Evolutionary conservation across 371 early-diverging fungal genomes (phyloP).

Genomic region (Blastocladiella emersonii): DNA sequence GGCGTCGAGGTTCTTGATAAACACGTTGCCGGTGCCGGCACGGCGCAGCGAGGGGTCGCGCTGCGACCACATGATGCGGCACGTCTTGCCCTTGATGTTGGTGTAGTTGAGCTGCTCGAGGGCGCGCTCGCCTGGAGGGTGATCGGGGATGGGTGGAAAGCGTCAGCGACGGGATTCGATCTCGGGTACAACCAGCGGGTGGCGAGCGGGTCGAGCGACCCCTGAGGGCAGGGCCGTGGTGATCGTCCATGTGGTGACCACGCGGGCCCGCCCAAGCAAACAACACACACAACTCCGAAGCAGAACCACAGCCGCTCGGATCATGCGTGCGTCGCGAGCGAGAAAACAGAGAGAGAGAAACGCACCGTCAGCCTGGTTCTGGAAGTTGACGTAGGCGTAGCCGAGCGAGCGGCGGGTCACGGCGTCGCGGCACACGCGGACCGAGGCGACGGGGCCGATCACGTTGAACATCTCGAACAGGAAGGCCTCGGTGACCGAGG

Average conservation of each 20-base stretch:
- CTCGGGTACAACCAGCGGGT: too few relatives aligned
- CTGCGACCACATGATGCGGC: slow-evolving; percentile 99
- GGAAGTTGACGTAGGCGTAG: slow-evolving; percentile 96
- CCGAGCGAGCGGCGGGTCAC: slow-evolving; percentile 93
- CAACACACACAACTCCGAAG: slow-evolving; percentile 3
- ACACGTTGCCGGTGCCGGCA: slow-evolving; percentile 92
- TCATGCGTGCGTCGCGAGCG: not conserved
- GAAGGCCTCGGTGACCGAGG: slow-evolving; percentile 90
- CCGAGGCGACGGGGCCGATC: slow-evolving; percentile 89
- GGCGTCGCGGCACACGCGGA: slow-evolving; percentile 96
- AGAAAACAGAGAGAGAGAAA: slow-evolving; percentile 6
- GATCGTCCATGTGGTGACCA: too few relatives aligned
- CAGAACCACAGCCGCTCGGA: slow-evolving; percentile 6
- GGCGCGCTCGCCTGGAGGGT: slow-evolving; percentile 86
- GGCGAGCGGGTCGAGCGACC: too few relatives aligned
- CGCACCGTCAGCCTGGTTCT: slow-evolving; percentile 25
- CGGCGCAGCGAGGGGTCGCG: slow-evolving; percentile 92
- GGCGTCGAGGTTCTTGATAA: slow-evolving; percentile 98
- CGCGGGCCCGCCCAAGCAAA: too few relatives aligned
- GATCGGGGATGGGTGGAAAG: too few relatives aligned
- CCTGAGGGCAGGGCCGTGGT: too few relatives aligned
- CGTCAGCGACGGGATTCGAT: too few relatives aligned
- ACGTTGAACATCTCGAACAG: slow-evolving; percentile 93
- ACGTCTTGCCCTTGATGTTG: slow-evolving; percentile 79
- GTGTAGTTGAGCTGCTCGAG: slow-evolving; percentile 90